phyloP scores from a whole-genome alignment of 202 grass and related monocot species.

The Saccharum hybrid region DNA sequence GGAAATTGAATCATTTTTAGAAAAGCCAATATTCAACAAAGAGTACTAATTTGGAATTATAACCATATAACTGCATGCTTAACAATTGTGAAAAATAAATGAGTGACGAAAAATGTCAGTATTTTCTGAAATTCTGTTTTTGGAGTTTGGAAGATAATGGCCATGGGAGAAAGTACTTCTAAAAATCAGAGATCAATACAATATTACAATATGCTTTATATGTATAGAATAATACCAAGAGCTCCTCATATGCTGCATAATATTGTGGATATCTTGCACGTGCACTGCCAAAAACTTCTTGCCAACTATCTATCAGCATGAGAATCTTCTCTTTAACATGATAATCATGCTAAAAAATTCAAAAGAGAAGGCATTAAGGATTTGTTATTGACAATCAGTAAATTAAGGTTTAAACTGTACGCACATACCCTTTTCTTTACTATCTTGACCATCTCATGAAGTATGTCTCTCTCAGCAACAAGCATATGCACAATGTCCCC shows the following conservation, averaged over 20 bases:
- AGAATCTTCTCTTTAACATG: slow-evolving; percentile 97
- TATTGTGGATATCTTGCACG: slow-evolving; percentile 93
- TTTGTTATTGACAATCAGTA: slow-evolving; percentile 2
- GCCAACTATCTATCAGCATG: slow-evolving; percentile 84
- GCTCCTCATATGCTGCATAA: slow-evolving; percentile 87
- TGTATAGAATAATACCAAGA: slow-evolving; percentile 70
- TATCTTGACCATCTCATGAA: slow-evolving; percentile 98
- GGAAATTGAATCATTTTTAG: slow-evolving; percentile 25
- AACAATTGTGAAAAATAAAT: slow-evolving; percentile 12
- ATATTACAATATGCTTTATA: not conserved
- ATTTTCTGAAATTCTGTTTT: slow-evolving; percentile 15
- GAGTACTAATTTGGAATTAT: slow-evolving; percentile 26
- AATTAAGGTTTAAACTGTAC: slow-evolving; percentile 37
- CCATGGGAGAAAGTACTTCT: slow-evolving; percentile 7
- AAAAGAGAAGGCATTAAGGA: slow-evolving; percentile 40
- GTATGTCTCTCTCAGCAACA: slow-evolving; percentile 92
- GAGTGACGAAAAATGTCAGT: not conserved
- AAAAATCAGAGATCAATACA: slow-evolving; percentile 15
- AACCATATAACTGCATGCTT: slow-evolving; percentile 17
- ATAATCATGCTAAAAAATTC: slow-evolving; percentile 63
- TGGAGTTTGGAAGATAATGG: slow-evolving; percentile 14
- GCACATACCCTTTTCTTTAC: slow-evolving; percentile 88
- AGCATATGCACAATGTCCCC: slow-evolving; percentile 97
- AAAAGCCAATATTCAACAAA: slow-evolving; percentile 9
- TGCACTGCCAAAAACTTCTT: slow-evolving; percentile 90